These are phyloP conservation scores for Starmerella tilneyi DNA, from an alignment of 805 yeast species.

Conservation along the genomic window DNA sequence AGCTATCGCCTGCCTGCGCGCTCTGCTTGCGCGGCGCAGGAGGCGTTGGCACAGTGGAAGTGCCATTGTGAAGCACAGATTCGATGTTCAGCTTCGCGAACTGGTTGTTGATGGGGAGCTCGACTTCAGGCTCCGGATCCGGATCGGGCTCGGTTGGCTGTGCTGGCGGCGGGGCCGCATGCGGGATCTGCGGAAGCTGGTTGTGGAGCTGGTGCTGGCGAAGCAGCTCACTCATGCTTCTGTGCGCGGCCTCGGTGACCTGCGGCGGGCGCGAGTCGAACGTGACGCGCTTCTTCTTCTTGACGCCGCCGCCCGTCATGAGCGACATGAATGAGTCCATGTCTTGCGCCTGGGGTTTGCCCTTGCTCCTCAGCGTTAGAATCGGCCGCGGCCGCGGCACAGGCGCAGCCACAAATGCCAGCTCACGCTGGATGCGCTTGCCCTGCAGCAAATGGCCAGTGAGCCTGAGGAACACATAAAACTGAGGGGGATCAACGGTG, in stretches of 20 bases:
- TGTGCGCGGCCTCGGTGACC: slow-evolving; percentile 35
- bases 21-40: slow-evolving; percentile 25
- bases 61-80: slow-evolving; percentile 62
- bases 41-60: slow-evolving; percentile 38
- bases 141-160: slow-evolving; percentile 15
- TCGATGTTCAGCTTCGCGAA: slow-evolving; percentile 73
- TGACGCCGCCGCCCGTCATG: slow-evolving; percentile 49
- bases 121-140: slow-evolving; percentile 33
- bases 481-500: slow-evolving; percentile 75
- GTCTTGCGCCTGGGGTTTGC: slow-evolving; percentile 40
- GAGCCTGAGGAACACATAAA: slow-evolving; percentile 75
- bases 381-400: slow-evolving; percentile 76
- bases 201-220: slow-evolving; percentile 26
- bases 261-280: slow-evolving; percentile 33
- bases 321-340: slow-evolving; percentile 78
- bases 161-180: slow-evolving; percentile 24
- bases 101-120: slow-evolving; percentile 61
- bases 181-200: slow-evolving; percentile 16
- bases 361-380: slow-evolving; percentile 33
- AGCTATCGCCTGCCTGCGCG: slow-evolving; percentile 23
- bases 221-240: slow-evolving; percentile 33
- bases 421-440: slow-evolving; percentile 38
- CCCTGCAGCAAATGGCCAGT: slow-evolving; percentile 56
- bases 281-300: slow-evolving; percentile 31
- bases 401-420: slow-evolving; percentile 41